Evolutionary conservation across 2,329 filamentous ascomycete genomes (phyloP), one percentile per base, ranked within the genome.

Genomic region (Phaeophleospora eucalypticola): DNA sequence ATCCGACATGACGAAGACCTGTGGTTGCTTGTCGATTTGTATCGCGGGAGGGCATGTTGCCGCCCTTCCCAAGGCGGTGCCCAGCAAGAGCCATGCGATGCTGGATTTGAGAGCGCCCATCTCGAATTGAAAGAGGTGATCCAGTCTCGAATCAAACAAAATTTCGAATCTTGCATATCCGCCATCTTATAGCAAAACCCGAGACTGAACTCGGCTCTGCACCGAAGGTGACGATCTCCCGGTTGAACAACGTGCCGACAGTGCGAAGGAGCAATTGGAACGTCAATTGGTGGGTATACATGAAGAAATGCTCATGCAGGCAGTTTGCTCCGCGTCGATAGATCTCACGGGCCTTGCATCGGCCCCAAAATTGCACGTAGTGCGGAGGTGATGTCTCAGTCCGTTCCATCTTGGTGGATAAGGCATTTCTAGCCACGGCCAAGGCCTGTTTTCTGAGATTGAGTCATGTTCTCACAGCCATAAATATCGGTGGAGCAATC

Each of bases 1-100:
- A 45, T 63, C 58, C 9, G 56, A 57, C 54, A 59, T 51, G 43
- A 61, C 46, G 45, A 60, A 61, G 44, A 63, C 48, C 43, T 53
- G 57, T 17, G 50, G 50, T 37, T 56, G 49, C 36, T 36, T 46
- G 40, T 54, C 55, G 19, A 58, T 38, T 12, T 46, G 46, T 19
- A 53, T 51, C n/a, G 52, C 46, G 18, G 52, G 52, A 4, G 41
- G 43, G 27, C 54, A 53, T 49, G 32, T 29, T 36, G 37, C 21
- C 15, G 24, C 43, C 7, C 20, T 16, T 18, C 36, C 27, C 17
- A 42, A 16, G 9, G 10, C 33, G n/a, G 45, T 24, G 15, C 15
- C 14, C 10, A 20, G 39, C 14, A 18, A 14, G 15, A 29, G 24
- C 7, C 24, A 6, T 29, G 24, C 24, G 12, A 29, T 29, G 24